Base-by-base conservation (phyloP, 768 basidiomycete genomes). In the Leucocoprinus leucothites region DNA sequence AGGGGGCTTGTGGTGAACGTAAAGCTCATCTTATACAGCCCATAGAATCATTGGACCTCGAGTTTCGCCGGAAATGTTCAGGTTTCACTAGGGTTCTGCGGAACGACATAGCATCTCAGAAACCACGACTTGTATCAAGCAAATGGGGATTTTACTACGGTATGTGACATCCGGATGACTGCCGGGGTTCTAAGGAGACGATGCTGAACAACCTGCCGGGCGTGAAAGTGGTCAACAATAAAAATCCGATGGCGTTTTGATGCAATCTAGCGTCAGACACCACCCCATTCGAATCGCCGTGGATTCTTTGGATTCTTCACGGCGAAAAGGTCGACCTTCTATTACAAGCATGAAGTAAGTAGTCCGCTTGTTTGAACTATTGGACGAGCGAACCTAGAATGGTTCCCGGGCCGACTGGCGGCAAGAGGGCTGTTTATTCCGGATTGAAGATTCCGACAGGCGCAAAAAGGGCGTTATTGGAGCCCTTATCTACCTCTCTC, bases 241-340 rank as follows among this genome's bases (percentile, higher is more conserved):
- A 18, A n/a, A 46, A 53, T 45, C 44, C 22, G 44, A 26, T 31
- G 22, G 4, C 16, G 9, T 45, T 36, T 44, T 53, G 31, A 34
- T 53, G 24, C 8, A 18, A 8, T 19, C 44, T 22, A 31, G 6
- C 51, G 9, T 46, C 25, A n/a, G 13, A 28, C 16, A 11, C 25
- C 16, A 26, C 35, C 19, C 41, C 18, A 41, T 21, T 53, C 31
- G 41, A 51, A 42, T 22, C 18, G 7, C 16, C 13, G 42, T 36
- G 42, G 51, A 53, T 53, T 53, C 42, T 21, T 53, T 53, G 51
- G 51, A 45, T 43, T 53, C 51, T 22, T 43, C 52, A 18, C 43
- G 43, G 31, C 22, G 21, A 38, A 45, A 38, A 22, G 19, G 26
- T 43, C 31, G 22, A 31, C 42, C 42, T 52, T 43, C 40, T 18